Evolutionary conservation across 2,329 filamentous ascomycete species (phyloP).

Genomic region (Aspergillus felis): DNA sequence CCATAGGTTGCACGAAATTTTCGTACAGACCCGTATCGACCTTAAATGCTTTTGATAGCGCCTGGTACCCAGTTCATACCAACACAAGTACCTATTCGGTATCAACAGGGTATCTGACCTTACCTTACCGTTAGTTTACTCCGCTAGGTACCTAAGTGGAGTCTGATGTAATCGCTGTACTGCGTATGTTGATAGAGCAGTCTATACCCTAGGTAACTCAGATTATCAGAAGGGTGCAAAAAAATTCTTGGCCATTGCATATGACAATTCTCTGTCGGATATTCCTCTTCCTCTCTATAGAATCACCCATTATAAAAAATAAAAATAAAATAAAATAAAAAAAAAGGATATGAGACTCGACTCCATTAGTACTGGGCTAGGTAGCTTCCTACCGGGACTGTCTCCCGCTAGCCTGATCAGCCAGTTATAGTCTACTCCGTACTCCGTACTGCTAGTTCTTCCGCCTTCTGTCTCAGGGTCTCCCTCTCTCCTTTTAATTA

Average conservation of each 20-base stretch:
- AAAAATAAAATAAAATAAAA: too few species aligned
- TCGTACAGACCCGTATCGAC: not conserved
- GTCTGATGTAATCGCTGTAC: not conserved
- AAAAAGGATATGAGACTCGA: not conserved
- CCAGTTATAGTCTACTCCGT: slow-evolving; percentile 5
- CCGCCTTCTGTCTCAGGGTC: slow-evolving; percentile 3
- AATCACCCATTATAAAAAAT: not conserved
- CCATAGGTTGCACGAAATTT: too few species aligned
- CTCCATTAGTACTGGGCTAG: not conserved
- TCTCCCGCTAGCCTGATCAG: not conserved
- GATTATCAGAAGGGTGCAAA: not conserved
- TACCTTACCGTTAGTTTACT: not conserved
- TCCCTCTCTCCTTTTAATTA: slow-evolving; percentile 10
- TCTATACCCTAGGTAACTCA: not conserved
- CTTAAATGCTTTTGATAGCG: too few species aligned
- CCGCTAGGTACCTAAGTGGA: too few species aligned
- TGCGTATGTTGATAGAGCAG: too few species aligned
- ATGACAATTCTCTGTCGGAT: not conserved
- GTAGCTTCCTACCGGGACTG: not conserved
- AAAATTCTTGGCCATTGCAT: not conserved
- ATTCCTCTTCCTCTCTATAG: not conserved
- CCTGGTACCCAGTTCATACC: not conserved
- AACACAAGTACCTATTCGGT: not conserved
- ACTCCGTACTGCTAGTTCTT: not conserved
- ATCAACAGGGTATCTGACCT: not conserved